These are phyloP conservation scores for Pilaira anomala DNA, from an alignment of 192 early-diverging fungal genomes.

Conservation along the genomic window DNA sequence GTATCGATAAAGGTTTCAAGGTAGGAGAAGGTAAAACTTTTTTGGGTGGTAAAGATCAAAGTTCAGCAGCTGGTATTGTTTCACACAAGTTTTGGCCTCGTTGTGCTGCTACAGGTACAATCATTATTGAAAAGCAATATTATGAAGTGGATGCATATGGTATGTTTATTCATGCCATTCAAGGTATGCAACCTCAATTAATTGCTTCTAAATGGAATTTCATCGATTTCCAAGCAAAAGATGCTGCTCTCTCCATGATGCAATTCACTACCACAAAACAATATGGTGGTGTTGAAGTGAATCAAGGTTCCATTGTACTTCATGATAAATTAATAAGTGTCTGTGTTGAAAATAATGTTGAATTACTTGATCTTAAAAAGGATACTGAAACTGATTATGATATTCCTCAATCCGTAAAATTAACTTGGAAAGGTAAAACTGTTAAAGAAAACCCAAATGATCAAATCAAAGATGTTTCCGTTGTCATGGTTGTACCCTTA, in stretches of 20 bases:
- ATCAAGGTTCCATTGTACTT: slow-evolving; percentile 72
- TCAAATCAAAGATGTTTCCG: slow-evolving; percentile 57
- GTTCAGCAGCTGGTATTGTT: slow-evolving; percentile 52
- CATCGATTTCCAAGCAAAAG: slow-evolving; percentile 69
- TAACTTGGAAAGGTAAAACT: slow-evolving; percentile 76
- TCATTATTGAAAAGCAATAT: slow-evolving; percentile 65
- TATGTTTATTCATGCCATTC: slow-evolving; percentile 81
- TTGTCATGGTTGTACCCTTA: slow-evolving; percentile 63
- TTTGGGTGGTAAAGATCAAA: slow-evolving; percentile 57
- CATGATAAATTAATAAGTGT: slow-evolving; percentile 68
- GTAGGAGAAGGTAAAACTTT: slow-evolving; percentile 77
- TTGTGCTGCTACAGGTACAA: slow-evolving; percentile 64
- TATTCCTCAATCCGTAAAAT: slow-evolving; percentile 67
- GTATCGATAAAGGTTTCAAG: slow-evolving; percentile 69
- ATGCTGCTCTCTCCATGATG: slow-evolving; percentile 61
- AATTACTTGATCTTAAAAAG: slow-evolving; percentile 56
- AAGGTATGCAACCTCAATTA: slow-evolving; percentile 80
- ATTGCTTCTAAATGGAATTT: slow-evolving; percentile 84
- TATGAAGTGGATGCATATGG: slow-evolving; percentile 66
- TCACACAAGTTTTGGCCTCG: slow-evolving; percentile 83
- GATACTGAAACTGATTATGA: slow-evolving; percentile 83
- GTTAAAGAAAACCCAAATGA: slow-evolving; percentile 57
- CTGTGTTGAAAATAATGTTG: slow-evolving; percentile 69
- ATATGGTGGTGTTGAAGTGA: slow-evolving; percentile 62
- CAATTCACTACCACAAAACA: slow-evolving; percentile 78